Percentiles rank a stretch among this genome's conserved stretches.
These are phyloP conservation scores for Suillus cothurnatus DNA, from an alignment of 768 basidiomycete species.

Conservation along the genomic window DNA sequence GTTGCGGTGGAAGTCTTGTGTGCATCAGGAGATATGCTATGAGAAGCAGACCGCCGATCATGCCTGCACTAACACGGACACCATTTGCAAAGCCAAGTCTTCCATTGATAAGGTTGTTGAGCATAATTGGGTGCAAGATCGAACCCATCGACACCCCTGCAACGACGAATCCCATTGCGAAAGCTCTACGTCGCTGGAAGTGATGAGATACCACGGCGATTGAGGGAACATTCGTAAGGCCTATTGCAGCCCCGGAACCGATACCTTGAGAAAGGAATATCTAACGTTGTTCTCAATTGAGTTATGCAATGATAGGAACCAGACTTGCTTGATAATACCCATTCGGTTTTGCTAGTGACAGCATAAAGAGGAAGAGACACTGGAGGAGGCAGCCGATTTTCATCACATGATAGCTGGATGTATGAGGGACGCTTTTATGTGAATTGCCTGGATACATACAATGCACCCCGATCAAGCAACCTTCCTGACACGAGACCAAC, in stretches of 20 bases:
- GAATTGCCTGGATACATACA: conserved; percentile 31
- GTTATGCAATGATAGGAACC: not conserved
- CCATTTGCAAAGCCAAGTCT: conserved; percentile 42
- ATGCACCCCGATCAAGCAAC: conserved; percentile 55
- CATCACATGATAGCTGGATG: conserved; percentile 43
- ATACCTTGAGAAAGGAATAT: conserved; percentile 49
- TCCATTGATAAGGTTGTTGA: conserved; percentile 26
- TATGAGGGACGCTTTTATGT: not conserved
- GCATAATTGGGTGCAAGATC: conserved; percentile 28
- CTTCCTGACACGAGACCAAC: conserved; percentile 49
- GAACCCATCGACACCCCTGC: conserved; percentile 37
- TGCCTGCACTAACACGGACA: conserved; percentile 46
- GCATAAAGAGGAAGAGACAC: conserved; percentile 43
- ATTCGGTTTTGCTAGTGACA: conserved; percentile 43
- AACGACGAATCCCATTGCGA: conserved; percentile 48
- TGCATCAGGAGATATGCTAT: conserved; percentile 37
- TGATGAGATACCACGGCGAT: conserved; percentile 45
- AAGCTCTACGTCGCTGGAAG: conserved; percentile 42
- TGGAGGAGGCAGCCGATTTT: conserved; percentile 47
- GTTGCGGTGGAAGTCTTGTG: conserved; percentile 38
- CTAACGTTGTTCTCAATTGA: conserved; percentile 27
- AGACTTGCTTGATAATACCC: conserved; percentile 38
- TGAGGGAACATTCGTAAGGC: conserved; percentile 48
- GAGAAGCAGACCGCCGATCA: conserved; percentile 40
- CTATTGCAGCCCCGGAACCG: conserved; percentile 30